These are phyloP conservation scores for Geotrichum siamense DNA, from an alignment of 1,139 yeast genomes.

Conservation along the genomic window DNA sequence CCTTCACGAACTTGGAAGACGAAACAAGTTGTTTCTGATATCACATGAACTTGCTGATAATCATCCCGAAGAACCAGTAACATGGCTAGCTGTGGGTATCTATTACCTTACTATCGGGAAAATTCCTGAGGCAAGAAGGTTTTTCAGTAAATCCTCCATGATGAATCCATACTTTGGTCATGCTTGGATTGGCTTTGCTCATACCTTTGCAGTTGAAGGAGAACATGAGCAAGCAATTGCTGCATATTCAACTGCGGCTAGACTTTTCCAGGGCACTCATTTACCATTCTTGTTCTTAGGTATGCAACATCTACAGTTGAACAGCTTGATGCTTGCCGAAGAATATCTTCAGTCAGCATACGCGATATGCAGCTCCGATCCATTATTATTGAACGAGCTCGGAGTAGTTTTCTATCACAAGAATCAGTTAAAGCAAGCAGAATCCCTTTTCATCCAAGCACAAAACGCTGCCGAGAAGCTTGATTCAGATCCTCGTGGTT, in stretches of 20 bases:
- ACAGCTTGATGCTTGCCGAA: constrained; percentile 72
- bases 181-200: constrained; percentile 98
- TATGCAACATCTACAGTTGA: constrained; percentile 91
- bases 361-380: constrained; percentile 76
- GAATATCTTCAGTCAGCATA: constrained; percentile 76
- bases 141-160: constrained; percentile 83
- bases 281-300: constrained; percentile 86
- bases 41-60: constrained; percentile 85
- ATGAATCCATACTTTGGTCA: constrained; percentile 87
- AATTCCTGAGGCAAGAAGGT: constrained; percentile 75
- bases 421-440: constrained; percentile 61
- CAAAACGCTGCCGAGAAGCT: constrained; percentile 59
- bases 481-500: constrained; percentile 73
- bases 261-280: constrained; percentile 91
- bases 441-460: constrained; percentile 64
- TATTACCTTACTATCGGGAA: constrained; percentile 75
- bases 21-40: constrained; percentile 68
- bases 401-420: constrained; percentile 87
- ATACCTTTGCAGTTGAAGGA: constrained; percentile 94
- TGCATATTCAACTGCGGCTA: constrained; percentile 92
- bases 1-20: constrained; percentile 75
- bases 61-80: constrained; percentile 73
- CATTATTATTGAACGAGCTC: constrained; percentile 78
- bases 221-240: constrained; percentile 98
- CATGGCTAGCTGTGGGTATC: constrained; percentile 91